phyloP scores from a whole-genome alignment of 23 red algal genomes.

The Cyanidioschyzon merolae region DNA sequence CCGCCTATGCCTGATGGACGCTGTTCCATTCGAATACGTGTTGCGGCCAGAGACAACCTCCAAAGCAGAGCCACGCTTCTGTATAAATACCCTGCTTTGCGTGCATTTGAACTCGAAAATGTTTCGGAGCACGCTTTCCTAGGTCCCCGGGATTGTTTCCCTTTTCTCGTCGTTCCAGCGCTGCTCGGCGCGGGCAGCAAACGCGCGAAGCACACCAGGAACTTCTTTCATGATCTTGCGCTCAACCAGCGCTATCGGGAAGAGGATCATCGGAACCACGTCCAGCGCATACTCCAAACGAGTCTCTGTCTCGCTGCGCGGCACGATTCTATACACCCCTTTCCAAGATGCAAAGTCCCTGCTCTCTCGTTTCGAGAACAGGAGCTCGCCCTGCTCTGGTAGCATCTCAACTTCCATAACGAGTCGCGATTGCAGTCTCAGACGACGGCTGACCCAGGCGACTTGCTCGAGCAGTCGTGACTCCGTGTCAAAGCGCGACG shows the following conservation, averaged over 20 bases:
- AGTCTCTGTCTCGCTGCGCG: conserved; percentile 15
- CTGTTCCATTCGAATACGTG: no score
- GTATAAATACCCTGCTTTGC: no score
- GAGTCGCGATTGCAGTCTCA: conserved; percentile 52
- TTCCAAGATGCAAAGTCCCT: conserved; percentile 71
- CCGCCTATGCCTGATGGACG: no score
- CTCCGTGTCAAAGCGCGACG: conserved; percentile 3
- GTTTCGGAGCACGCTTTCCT: no score
- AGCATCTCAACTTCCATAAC: conserved; percentile 41
- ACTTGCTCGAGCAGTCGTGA: conserved; percentile 53
- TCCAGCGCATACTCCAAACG: conserved; percentile 59
- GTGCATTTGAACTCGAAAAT: no score
- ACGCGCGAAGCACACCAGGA: conserved; percentile 51
- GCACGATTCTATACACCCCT: conserved; percentile 34
- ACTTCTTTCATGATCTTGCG: conserved; percentile 86
- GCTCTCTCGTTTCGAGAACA: conserved; percentile 39
- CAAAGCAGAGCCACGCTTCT: no score
- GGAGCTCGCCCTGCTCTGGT: conserved; percentile 20
- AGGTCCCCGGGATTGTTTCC: not conserved
- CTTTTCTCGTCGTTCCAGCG: not conserved
- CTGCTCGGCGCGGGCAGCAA: conserved; percentile 35
- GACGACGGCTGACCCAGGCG: conserved; percentile 44
- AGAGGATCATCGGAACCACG: conserved; percentile 53
- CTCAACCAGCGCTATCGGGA: conserved; percentile 79
- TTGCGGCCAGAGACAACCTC: no score